Conservation (phyloP, 352 stramenopile species). For the Phytophthora litchii region DNA sequence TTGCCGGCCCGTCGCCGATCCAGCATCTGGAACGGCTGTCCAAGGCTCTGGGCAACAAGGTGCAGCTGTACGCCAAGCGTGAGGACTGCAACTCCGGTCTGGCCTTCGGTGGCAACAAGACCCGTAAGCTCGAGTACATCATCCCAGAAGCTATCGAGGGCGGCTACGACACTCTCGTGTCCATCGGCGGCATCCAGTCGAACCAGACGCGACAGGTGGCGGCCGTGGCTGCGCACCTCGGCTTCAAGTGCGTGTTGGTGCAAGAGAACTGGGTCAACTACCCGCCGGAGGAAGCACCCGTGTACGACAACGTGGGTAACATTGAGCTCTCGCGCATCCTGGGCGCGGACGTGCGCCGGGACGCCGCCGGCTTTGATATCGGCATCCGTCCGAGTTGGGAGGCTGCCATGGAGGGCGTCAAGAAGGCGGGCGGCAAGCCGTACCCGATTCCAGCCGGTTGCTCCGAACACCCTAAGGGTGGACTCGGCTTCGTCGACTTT, state of each 20-base stretch:
- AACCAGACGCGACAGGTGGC: conserved; percentile 46
- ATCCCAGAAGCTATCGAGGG: conserved; percentile 42
- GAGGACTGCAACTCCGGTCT: conserved; percentile 44
- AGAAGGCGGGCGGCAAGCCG: conserved; percentile 41
- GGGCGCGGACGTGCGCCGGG: conserved; percentile 35
- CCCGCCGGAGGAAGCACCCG: conserved; percentile 23
- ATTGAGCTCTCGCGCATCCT: conserved; percentile 43
- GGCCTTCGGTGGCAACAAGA: conserved; percentile 45
- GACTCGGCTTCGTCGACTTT: conserved; percentile 42
- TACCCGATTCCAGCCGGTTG: conserved; percentile 42
- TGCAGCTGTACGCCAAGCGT: conserved; percentile 45
- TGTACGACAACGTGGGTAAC: conserved; percentile 45
- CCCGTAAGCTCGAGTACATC: conserved; percentile 47
- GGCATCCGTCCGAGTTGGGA: conserved; percentile 46
- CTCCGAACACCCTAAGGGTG: conserved; percentile 42
- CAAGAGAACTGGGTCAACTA: conserved; percentile 51
- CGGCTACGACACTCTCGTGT: conserved; percentile 44
- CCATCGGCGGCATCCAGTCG: conserved; percentile 43
- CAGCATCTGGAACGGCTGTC: conserved; percentile 42
- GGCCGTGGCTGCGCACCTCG: conserved; percentile 37
- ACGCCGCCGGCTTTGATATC: conserved; percentile 39
- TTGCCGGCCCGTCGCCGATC: conserved; percentile 39
- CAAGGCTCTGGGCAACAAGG: conserved; percentile 39
- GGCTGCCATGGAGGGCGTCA: conserved; percentile 38
- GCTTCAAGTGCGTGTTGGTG: conserved; percentile 45